phyloP scores from a whole-genome alignment of 2,329 filamentous ascomycete species.

The Colletotrichum coccodes region DNA sequence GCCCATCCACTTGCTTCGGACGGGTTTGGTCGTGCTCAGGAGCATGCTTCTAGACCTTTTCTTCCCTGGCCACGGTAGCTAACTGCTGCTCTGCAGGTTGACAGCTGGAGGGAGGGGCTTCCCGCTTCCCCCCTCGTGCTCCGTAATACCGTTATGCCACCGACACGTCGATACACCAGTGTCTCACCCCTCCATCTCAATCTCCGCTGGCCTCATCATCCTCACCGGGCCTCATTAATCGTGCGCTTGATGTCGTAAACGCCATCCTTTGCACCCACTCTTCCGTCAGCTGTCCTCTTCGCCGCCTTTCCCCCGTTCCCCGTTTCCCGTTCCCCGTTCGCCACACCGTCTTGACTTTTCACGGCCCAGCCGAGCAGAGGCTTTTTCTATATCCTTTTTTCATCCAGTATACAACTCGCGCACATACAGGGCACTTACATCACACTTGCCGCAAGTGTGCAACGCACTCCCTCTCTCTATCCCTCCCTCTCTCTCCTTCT shows the following conservation, averaged over 20 bases:
- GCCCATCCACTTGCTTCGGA: constrained; percentile 10
- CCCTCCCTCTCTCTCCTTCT: too few species aligned
- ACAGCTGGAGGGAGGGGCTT: neutral
- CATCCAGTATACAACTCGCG: neutral
- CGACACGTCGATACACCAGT: constrained; percentile 1
- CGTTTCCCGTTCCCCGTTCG: constrained; percentile 1
- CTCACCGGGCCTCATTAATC: neutral
- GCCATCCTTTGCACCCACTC: neutral
- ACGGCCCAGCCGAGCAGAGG: constrained; percentile 14
- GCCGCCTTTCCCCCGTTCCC: neutral
- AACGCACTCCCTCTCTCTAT: neutral
- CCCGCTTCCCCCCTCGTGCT: neutral
- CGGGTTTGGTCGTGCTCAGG: constrained; percentile 5
- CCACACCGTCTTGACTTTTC: constrained; percentile 15
- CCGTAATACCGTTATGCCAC: neutral
- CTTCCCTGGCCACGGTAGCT: neutral
- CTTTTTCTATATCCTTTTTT: neutral
- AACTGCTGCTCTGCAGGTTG: neutral
- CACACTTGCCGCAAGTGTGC: neutral
- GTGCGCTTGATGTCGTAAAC: neutral
- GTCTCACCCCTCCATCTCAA: neutral
- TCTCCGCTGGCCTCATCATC: neutral
- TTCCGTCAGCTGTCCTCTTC: neutral
- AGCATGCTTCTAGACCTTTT: constrained; percentile 30
- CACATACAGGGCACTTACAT: neutral